Evolutionary conservation across 192 early-diverging fungal species (phyloP), one percentile per base, ranked within the genome.

Genomic region (Linnemannia hyalina): DNA sequence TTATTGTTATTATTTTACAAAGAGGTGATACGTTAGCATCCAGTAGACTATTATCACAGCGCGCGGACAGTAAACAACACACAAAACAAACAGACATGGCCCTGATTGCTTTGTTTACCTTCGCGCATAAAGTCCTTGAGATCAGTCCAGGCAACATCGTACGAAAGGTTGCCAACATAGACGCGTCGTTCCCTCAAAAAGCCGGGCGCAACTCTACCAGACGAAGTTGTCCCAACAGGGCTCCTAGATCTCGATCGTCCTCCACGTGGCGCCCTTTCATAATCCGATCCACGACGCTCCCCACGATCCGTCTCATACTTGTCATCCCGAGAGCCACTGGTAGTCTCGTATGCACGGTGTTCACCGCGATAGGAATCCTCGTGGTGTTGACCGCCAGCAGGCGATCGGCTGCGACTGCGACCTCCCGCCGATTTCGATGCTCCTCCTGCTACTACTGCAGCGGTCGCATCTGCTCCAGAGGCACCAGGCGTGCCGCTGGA

Each of bases 61-160:
- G 38, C 49, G 38, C 40, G 75, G 10, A 2, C 18, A 23, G 65
- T 42, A 76, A 63, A 57, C 3, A 77, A 49, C 4, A 36, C 54
- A 32, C 4, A 20, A 42, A 35, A 70, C 47, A 68, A 70, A 54
- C 29, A 70, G 42, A 71, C 2, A 69, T 40, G 18, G 22, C 18
- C 0, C 76, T 78, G 29, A 52, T 20, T 52, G 3, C 18, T 18
- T 4, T 52, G 16, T 3, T 52, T 85, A 95, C 95, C 91, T 89
- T 95, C 90, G 36, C 94, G 88, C 95, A 96, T 95, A 76, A 93
- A 96, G 80, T 96, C 95, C 82, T 96, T 95, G 78, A 97, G 88
- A 80, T 97, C 93, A 41, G 89, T 90, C 92, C 94, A 94, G 44
- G 90, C 89, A 26, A 91, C 92, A 76, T 96, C 94, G 80, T 94